Evolutionary conservation across 345 rosid genomes (phyloP).

Genomic region (Kernera saxatilis): DNA sequence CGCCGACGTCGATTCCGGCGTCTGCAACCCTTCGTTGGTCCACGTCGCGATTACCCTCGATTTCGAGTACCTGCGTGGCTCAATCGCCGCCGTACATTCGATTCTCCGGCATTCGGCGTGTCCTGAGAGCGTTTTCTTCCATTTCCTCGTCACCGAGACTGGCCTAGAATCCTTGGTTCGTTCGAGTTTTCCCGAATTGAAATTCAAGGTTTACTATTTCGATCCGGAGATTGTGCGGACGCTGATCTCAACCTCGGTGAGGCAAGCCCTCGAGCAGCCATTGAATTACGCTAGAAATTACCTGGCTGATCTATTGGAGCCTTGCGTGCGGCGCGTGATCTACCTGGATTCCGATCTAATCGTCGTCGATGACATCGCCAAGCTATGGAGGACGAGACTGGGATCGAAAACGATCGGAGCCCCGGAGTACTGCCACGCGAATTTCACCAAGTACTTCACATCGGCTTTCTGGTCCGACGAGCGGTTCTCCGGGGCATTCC

Average conservation of each 20-base stretch:
- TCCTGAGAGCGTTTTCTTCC: conserved; percentile 85
- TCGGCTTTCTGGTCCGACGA: conserved; percentile 59
- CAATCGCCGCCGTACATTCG: conserved; percentile 93
- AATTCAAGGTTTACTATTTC: conserved; percentile 79
- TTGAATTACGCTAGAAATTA: conserved; percentile 91
- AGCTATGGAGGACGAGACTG: conserved; percentile 65
- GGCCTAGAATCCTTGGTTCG: conserved; percentile 59
- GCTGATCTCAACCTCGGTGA: conserved; percentile 76
- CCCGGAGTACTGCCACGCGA: conserved; percentile 94
- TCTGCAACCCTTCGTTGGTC: conserved; percentile 73
- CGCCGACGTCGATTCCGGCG: conserved; percentile 35
- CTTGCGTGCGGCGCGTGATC: conserved; percentile 78
- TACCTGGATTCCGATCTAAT: conserved; percentile 90
- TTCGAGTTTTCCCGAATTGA: conserved; percentile 77
- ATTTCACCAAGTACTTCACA: conserved; percentile 88
- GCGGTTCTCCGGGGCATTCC: conserved; percentile 46
- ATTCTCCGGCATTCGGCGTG: conserved; percentile 69
- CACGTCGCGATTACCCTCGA: conserved; percentile 94
- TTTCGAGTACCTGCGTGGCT: conserved; percentile 84
- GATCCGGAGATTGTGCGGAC: conserved; percentile 71
- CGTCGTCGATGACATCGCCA: conserved; percentile 75
- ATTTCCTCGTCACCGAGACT: conserved; percentile 76
- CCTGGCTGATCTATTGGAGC: conserved; percentile 74
- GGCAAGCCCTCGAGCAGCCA: conserved; percentile 95
- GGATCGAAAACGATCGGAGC: conserved; percentile 84